Base-by-base conservation (phyloP, 2,329 filamentous ascomycete species). In the Ascochyta lentis region DNA sequence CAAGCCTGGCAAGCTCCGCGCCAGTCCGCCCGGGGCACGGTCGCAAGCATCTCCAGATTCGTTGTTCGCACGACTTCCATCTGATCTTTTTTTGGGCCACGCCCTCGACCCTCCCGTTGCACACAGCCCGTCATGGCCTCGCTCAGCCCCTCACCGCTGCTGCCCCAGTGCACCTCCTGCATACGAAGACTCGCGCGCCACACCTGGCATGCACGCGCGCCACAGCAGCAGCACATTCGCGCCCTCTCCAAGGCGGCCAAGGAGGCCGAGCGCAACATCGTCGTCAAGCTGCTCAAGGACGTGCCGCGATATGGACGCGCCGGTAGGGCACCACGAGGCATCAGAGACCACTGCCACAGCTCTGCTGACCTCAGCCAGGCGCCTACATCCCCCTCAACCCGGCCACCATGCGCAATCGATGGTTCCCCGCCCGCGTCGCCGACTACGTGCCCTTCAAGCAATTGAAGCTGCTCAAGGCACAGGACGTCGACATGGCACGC, bases 321-420 rank as follows among this genome's bases (percentile, higher is more conserved):
- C 63, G 74, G 73, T 76, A 68, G 35, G 66, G 53, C 34, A 26
- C 26, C 27, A 31, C 12, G 4, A 38, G 4, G 23, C 6, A 7
- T 7, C 33, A 48, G 24, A 6, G 42, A 47, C 33, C 24, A 9
- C 19, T 46, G 42, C 37, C 50, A 40, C 27, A 23, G 54, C 42
- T 49, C 26, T 58, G 55, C 66, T 71, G 56, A 74, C 46, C 34
- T 24, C 52, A 23, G 22, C n/a, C 59, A 86, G 83, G 83, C 58
- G 70, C 80, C 16, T 79, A 84, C 56, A 74, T 86, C 19, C 80
- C 82, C 29, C 75, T 85, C 38, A 70, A 79, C n/a, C 70, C 75
- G 15, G 80, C 83, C 22, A 73, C 77, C 34, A 85, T 86, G 83
- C 78, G 84, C 60, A 84, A 84, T 66, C 70, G 73, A 49, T 84